Base-by-base conservation (phyloP, 129 eudicot species). In the Ambrosia trifida region DNA sequence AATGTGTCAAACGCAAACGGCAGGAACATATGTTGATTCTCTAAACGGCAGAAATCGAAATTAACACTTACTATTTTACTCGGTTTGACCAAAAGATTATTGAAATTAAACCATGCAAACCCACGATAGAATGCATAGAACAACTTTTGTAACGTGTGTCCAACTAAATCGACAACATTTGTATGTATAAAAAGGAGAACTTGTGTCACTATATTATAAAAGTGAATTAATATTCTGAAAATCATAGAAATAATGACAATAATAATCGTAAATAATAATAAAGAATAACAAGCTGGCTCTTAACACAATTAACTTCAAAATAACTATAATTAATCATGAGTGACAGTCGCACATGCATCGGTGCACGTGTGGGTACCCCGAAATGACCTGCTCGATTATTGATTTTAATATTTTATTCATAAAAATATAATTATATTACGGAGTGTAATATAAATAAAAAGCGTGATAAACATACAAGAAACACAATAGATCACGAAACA, bases 301-400 rank as follows among this genome's bases (percentile, higher is more conserved):
- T 38, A 12, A 73, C 61, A 18, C 61, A 47, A 32, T 43, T 59
- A 64, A 64, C 31, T 36, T 18, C 12, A 11, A 36, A 51, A 51
- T 75, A 65, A 45, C 72, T 40, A 79, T 35, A 49, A 30, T 35
- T 63, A 35, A 53, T 76, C 64, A 81, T 76, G 51, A 75, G 83
- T 71, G 76, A 74, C 73, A 67, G 76, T 70, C 60, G 79, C 83
- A 78, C 83, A 75, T 77, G 83, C 79, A 61, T 62, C 12, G 8
- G 40, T 74, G 83, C 85, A 83, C 91, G 91, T 86, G 87, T 78
- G 88, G 83, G 85, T 79, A 80, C 76, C 79, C 75, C 81, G 31
- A 38, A 69, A 56, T 84, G 77, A 73, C 75, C 75, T 80, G 73
- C 80, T 76, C 72, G 56, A 63, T 72, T 54, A 69, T 67, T 74